Conservation (phyloP, 148 eudicot species). For the Nepenthes gracilis region DNA sequence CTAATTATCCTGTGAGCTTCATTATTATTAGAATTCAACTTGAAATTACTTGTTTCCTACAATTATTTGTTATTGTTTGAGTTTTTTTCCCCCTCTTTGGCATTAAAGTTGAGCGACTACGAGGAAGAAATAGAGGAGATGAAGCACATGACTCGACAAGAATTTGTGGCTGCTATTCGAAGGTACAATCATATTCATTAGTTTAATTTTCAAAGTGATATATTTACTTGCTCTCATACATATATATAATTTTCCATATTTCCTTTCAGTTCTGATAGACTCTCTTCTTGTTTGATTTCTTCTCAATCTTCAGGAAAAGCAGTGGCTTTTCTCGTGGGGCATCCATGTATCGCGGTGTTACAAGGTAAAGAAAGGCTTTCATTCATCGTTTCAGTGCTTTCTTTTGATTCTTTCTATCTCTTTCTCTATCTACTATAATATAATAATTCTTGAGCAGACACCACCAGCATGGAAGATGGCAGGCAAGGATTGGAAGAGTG, state of each 20-base stretch:
- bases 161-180: slow-evolving; percentile 89
- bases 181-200: slow-evolving; percentile 28
- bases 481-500: slow-evolving; percentile 93
- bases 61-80: not conserved
- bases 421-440: not conserved
- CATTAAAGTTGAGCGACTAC: slow-evolving; percentile 68
- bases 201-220: not conserved
- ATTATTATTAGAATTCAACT: not conserved
- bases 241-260: not conserved
- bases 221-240: not conserved
- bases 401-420: not conserved
- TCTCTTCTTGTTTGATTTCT: not conserved
- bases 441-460: slow-evolving; percentile 28
- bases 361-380: slow-evolving; percentile 31
- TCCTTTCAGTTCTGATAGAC: no score
- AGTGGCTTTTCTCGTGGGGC: slow-evolving; percentile 99
- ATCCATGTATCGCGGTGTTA: slow-evolving; percentile 95
- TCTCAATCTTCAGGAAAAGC: slow-evolving; percentile 53
- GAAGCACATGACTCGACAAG: slow-evolving; percentile 98
- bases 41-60: no score
- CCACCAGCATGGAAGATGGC: slow-evolving; percentile 99
- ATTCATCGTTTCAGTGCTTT: not conserved
- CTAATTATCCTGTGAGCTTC: slow-evolving; percentile 70
- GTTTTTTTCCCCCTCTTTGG: not conserved
- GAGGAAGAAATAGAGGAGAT: slow-evolving; percentile 93